Evolutionary conservation across 1,284 basidiomycete species (phyloP).

Genomic region (Irpex sp.): DNA sequence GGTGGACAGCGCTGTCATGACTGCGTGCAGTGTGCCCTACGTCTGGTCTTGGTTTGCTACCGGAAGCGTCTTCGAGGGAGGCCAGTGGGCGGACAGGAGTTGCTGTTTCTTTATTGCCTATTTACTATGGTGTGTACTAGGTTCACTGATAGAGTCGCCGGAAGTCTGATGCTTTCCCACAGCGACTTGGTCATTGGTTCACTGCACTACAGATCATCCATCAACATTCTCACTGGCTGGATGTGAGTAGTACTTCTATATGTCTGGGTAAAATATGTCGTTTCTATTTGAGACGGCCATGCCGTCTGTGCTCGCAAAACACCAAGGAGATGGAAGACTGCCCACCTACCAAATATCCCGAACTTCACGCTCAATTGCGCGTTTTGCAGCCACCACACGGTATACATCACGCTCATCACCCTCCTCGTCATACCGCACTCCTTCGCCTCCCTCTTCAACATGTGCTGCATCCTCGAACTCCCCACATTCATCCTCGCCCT

Average conservation of each 20-base stretch:
- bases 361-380: too few relatives aligned
- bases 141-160: neutral
- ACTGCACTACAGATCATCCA: slow-evolving; percentile 9
- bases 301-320: too few relatives aligned
- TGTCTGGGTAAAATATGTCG: too few relatives aligned
- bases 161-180: neutral
- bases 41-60: slow-evolving; percentile 4
- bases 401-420: slow-evolving; percentile 10
- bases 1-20: slow-evolving; percentile 9
- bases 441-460: slow-evolving; percentile 10
- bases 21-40: slow-evolving; percentile 5
- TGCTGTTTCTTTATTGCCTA: slow-evolving; percentile 12
- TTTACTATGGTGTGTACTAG: slow-evolving; percentile 5
- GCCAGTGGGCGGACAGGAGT: slow-evolving; percentile 1
- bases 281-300: too few relatives aligned
- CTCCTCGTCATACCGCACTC: slow-evolving; percentile 9
- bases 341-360: too few relatives aligned
- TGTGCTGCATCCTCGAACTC: slow-evolving; percentile 10
- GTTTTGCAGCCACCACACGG: slow-evolving; percentile 8
- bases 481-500: slow-evolving; percentile 13
- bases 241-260: slow-evolving; percentile 4
- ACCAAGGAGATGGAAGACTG: too few relatives aligned
- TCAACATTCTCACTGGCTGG: slow-evolving; percentile 11
- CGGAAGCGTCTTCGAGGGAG: neutral
- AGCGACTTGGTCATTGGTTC: slow-evolving; percentile 10